A percentile compares a stretch with the other conserved stretches of the same genome.
phyloP scores from a whole-genome alignment of 2,329 filamentous ascomycete species.

The Colletotrichum phormii region DNA sequence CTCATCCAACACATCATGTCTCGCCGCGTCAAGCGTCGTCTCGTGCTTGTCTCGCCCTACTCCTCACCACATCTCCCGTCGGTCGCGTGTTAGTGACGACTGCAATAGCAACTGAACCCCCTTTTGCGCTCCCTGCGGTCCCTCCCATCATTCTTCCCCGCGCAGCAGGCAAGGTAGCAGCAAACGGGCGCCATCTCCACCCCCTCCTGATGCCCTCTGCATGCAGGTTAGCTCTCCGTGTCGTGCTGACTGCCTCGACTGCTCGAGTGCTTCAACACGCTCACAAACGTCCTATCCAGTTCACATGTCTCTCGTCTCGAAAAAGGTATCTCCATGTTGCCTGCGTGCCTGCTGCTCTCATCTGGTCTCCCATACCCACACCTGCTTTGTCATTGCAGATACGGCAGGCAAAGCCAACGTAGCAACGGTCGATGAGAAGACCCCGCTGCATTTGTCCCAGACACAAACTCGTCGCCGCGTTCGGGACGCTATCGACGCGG shows the following conservation, averaged over 20 bases:
- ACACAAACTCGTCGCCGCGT: conserved; percentile 2
- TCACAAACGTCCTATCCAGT: not conserved
- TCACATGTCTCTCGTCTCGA: conserved; percentile 16
- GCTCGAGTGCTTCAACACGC: too few species aligned
- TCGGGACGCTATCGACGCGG: conserved; percentile 24
- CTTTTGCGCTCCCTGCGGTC: not conserved
- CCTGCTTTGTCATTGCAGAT: not conserved
- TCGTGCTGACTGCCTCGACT: not conserved
- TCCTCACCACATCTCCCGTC: not conserved
- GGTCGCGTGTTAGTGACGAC: conserved; percentile 7
- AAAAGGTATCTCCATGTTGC: not conserved
- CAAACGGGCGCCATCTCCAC: not conserved
- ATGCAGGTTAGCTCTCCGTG: not conserved
- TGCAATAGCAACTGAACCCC: not conserved
- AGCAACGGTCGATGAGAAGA: not conserved
- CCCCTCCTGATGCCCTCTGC: not conserved
- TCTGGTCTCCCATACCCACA: not conserved
- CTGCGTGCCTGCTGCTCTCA: not conserved
- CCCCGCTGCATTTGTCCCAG: conserved; percentile 3
- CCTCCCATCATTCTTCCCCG: not conserved
- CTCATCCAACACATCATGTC: conserved; percentile 15
- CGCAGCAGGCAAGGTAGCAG: not conserved
- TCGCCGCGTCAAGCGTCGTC: conserved; percentile 4
- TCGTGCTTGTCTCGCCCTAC: not conserved
- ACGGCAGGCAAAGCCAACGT: not conserved